Evolutionary conservation across 2,329 filamentous ascomycete species (phyloP).

Genomic region (Xylariaceae sp.): DNA sequence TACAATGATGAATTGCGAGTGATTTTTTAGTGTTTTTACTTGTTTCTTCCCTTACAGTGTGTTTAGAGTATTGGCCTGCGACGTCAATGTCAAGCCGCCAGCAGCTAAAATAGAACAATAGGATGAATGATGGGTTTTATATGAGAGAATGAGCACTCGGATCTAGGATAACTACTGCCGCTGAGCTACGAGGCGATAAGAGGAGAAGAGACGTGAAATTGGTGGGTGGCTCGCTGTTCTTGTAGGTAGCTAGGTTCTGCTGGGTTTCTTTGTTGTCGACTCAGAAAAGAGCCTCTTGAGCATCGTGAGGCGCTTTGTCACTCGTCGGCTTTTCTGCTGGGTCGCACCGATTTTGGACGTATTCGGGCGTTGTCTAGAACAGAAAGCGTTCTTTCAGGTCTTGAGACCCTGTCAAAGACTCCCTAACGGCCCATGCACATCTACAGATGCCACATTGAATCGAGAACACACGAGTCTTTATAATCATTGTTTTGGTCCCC

Average conservation of each 20-base stretch:
- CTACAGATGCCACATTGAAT: conserved; percentile 7
- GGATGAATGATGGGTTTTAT: conserved; percentile 6
- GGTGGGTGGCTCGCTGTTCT: conserved; percentile 24
- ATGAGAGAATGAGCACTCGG: conserved; percentile 26
- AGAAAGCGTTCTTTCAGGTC: conserved; percentile 10
- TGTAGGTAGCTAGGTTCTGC: conserved; percentile 24
- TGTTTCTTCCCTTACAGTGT: not conserved
- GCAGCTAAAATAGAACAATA: conserved; percentile 21
- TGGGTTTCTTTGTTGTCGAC: conserved; percentile 23
- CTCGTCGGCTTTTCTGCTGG: conserved; percentile 15
- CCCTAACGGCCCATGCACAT: conserved; percentile 8
- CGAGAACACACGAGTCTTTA: conserved; percentile 10
- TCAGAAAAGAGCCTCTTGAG: conserved; percentile 14
- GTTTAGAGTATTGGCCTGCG: conserved; percentile 19
- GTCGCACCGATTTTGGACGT: conserved; percentile 16
- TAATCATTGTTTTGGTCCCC: not conserved
- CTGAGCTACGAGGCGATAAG: conserved; percentile 17
- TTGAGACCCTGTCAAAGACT: conserved; percentile 10
- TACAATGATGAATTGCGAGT: conserved; percentile 1
- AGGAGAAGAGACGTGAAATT: conserved; percentile 17
- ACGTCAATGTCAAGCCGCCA: conserved; percentile 27
- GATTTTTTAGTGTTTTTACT: conserved; percentile 7
- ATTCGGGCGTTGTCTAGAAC: conserved; percentile 18
- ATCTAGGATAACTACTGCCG: conserved; percentile 26
- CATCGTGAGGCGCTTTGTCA: conserved; percentile 16